phyloP scores from a whole-genome alignment of 768 basidiomycete species.

The Cystobasidium onofrii region DNA sequence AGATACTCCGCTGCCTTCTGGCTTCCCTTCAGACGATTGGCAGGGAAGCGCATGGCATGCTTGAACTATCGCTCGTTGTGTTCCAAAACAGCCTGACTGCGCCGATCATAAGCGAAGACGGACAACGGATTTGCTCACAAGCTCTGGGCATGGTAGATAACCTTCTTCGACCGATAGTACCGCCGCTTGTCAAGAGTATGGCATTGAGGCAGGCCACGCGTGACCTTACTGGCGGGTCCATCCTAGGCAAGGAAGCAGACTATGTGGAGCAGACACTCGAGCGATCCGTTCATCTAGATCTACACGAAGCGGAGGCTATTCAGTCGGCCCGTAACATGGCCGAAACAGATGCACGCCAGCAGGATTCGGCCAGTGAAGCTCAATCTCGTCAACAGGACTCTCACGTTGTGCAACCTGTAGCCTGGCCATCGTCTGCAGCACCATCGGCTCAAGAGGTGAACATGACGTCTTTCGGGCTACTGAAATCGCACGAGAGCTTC shows the following conservation, averaged over 20 bases:
- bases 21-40: background rate
- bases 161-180: constrained; percentile 1
- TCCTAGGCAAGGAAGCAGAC: background rate
- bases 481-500: background rate
- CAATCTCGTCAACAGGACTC: background rate
- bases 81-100: background rate
- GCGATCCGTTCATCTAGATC: background rate
- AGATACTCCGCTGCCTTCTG: constrained; percentile 7
- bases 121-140: background rate
- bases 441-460: background rate
- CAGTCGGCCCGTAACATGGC: background rate
- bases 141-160: background rate
- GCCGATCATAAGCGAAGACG: background rate
- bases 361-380: background rate
- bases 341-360: background rate
- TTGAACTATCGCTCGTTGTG: background rate
- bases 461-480: background rate
- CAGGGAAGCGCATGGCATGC: background rate
- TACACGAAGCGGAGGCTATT: background rate
- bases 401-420: background rate
- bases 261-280: background rate
- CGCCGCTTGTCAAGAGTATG: constrained; percentile 10
- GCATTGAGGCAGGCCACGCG: background rate
- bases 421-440: background rate
- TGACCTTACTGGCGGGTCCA: background rate